Percentiles rank a stretch among this genome's conserved stretches.
phyloP scores from a whole-genome alignment of 345 rosid genomes.

The Stellera chamaejasme region DNA sequence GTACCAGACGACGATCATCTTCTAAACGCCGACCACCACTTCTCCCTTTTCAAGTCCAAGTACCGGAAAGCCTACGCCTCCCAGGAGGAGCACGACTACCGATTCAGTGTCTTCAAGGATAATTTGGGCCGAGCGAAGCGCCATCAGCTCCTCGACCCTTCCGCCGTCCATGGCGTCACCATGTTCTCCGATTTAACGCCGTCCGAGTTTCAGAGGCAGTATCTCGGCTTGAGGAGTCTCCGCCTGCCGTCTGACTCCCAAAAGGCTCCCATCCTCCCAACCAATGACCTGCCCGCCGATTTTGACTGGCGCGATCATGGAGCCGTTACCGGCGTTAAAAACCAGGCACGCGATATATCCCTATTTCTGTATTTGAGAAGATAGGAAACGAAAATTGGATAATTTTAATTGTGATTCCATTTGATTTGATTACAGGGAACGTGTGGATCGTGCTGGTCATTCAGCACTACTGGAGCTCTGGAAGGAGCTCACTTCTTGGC shows the following conservation, averaged over 20 bases:
- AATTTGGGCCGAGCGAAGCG: constrained; percentile 37
- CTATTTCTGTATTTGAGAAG: too few relatives aligned
- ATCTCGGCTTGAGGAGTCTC: constrained; percentile 50
- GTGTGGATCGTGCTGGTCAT: constrained; percentile 93
- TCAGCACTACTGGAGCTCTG: constrained; percentile 78
- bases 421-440: constrained; percentile 34
- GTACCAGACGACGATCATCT: constrained; percentile 38
- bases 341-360: constrained; percentile 49
- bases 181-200: constrained; percentile 83
- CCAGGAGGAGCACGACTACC: constrained; percentile 43
- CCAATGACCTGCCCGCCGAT: constrained; percentile 57
- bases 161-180: constrained; percentile 73
- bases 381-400: too few relatives aligned
- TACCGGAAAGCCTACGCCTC: constrained; percentile 37
- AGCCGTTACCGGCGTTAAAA: constrained; percentile 67
- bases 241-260: constrained; percentile 56
- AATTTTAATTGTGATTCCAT: too few relatives aligned
- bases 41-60: constrained; percentile 38
- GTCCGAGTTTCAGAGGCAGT: constrained; percentile 49
- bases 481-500: constrained; percentile 80
- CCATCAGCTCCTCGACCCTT: constrained; percentile 44
- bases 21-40: constrained; percentile 55
- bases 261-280: constrained; percentile 70
- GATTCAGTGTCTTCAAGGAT: constrained; percentile 37
- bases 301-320: constrained; percentile 90